These are phyloP conservation scores for Dispira simplex DNA, from an alignment of 192 early-diverging fungal genomes.

Conservation along the genomic window DNA sequence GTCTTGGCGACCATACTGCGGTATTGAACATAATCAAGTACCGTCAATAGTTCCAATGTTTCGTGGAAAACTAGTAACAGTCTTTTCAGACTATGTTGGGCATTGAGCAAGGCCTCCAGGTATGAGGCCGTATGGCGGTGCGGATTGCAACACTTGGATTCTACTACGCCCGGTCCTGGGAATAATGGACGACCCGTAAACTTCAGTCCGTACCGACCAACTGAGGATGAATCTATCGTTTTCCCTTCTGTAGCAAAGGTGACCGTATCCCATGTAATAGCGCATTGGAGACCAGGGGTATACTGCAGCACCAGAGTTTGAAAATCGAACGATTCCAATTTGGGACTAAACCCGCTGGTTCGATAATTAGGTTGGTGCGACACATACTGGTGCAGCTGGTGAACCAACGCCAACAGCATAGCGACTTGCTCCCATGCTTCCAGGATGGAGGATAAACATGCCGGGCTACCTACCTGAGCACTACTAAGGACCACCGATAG, in stretches of 20 bases:
- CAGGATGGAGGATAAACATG: background rate
- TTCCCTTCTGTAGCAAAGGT: background rate
- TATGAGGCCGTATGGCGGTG: background rate
- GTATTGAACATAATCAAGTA: background rate
- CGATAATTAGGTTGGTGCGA: background rate
- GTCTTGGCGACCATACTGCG: background rate
- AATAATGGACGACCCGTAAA: too few relatives aligned
- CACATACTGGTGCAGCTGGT: background rate
- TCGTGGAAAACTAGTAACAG: background rate
- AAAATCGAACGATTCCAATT: background rate
- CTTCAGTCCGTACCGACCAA: too few relatives aligned
- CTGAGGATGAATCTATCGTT: background rate
- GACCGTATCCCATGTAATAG: background rate
- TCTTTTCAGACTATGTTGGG: background rate
- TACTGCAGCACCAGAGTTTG: background rate
- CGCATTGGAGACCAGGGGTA: background rate
- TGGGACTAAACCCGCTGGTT: background rate
- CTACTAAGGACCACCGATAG: too few relatives aligned
- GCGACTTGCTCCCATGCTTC: background rate
- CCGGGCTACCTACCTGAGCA: too few relatives aligned
- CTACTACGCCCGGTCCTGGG: too few relatives aligned
- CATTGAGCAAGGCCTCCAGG: conserved; percentile 1
- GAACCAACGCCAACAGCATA: background rate
- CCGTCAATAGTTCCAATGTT: background rate
- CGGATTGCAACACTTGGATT: background rate